Conservation (phyloP, 306 rosid genomes). For the Casuarina cunninghamiana region DNA sequence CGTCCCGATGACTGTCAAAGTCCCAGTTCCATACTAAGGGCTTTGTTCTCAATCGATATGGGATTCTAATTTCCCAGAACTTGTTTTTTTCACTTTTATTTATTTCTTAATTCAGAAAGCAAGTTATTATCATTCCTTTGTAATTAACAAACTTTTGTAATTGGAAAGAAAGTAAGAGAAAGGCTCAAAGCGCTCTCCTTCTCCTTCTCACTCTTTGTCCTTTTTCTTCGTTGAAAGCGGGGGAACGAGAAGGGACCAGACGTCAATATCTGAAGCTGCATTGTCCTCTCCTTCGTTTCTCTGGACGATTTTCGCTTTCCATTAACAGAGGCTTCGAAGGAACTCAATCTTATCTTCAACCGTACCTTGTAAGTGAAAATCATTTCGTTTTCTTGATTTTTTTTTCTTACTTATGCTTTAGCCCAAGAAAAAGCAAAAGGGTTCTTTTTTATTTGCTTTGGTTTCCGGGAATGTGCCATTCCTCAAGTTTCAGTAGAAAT, state of each 20-base stretch:
- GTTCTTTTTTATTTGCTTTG: not conserved
- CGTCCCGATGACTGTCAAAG: not conserved
- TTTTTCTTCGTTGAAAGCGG: not conserved
- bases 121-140: not conserved
- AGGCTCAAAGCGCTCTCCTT: not conserved
- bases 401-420: not conserved
- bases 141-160: not conserved
- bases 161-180: not conserved
- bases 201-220: not conserved
- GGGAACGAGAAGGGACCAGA: not conserved
- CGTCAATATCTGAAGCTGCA: slow-evolving; percentile 1
- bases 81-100: too few relatives aligned
- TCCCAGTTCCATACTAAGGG: not conserved
- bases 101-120: too few relatives aligned
- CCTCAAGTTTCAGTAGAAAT: slow-evolving; percentile 18
- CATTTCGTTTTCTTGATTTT: not conserved
- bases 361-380: slow-evolving; percentile 20
- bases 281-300: slow-evolving; percentile 1
- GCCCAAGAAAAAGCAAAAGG: not conserved
- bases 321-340: not conserved
- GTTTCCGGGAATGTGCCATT: slow-evolving; percentile 20
- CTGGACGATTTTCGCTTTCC: not conserved
- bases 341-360: slow-evolving; percentile 4
- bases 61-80: not conserved
- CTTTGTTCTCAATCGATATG: too few relatives aligned